Evolutionary conservation across 148 eudicot species (phyloP).

Genomic region (Persicaria tinctoria): DNA sequence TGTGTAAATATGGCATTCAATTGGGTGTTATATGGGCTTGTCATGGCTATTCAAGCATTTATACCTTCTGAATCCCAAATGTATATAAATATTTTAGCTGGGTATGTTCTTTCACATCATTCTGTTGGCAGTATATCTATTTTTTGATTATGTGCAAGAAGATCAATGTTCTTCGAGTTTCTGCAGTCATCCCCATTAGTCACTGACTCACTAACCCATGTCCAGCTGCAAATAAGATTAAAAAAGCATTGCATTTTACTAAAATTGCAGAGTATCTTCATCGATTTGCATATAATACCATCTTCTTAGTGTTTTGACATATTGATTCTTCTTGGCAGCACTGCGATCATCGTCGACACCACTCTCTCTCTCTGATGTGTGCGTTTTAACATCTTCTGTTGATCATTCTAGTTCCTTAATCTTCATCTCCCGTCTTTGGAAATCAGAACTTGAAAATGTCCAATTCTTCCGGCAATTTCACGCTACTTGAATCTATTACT

Average conservation of each 20-base stretch:
- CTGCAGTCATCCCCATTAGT: neutral
- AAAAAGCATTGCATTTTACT: too few species aligned
- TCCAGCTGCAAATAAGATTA: neutral
- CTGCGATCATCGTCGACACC: too few species aligned
- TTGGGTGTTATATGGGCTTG: too few species aligned
- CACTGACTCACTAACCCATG: neutral
- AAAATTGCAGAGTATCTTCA: neutral
- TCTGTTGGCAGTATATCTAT: neutral
- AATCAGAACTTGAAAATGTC: too few species aligned
- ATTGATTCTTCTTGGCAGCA: neutral
- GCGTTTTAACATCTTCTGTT: too few species aligned
- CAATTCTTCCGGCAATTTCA: too few species aligned
- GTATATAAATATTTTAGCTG: constrained; percentile 47
- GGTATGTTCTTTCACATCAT: constrained; percentile 36
- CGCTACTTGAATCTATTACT: too few species aligned
- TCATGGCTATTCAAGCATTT: constrained; percentile 87
- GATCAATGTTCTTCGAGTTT: neutral
- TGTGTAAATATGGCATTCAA: too few species aligned
- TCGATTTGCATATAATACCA: neutral
- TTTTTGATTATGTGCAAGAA: neutral
- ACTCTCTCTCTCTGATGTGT: too few species aligned
- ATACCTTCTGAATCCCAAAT: constrained; percentile 61
- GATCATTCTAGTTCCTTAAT: too few species aligned
- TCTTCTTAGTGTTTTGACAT: neutral
- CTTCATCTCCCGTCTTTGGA: too few species aligned